These are phyloP conservation scores for Alternaria gansuensis DNA, from an alignment of 2,329 filamentous ascomycete species.

Conservation along the genomic window DNA sequence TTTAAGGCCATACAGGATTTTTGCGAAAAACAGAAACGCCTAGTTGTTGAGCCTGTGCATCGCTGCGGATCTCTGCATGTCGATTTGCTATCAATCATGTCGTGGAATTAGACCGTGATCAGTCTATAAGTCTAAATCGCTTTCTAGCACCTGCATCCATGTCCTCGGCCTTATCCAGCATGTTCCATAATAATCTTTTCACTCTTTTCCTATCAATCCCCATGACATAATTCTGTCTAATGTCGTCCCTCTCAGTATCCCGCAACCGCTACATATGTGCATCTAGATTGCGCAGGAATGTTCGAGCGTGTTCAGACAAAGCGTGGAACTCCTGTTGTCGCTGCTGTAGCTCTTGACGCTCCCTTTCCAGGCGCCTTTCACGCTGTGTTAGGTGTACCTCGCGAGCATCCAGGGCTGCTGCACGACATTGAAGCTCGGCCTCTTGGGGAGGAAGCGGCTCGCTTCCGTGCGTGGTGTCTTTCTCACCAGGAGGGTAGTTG, in stretches of 20 bases:
- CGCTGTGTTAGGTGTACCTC: background rate
- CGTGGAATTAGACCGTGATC: too few relatives aligned
- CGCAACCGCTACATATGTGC: background rate
- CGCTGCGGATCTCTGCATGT: too few relatives aligned
- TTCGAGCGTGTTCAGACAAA: background rate
- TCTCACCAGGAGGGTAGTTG: background rate
- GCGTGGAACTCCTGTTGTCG: background rate
- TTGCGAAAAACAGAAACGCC: too few relatives aligned
- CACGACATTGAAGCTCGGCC: background rate
- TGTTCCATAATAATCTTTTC: too few relatives aligned
- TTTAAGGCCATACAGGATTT: too few relatives aligned
- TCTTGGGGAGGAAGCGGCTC: background rate
- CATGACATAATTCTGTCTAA: background rate
- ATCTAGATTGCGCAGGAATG: background rate
- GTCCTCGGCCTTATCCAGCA: too few relatives aligned
- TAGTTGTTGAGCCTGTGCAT: too few relatives aligned
- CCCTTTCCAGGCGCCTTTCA: background rate
- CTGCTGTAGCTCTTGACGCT: background rate
- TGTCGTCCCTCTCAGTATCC: background rate
- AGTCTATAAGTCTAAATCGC: too few relatives aligned
- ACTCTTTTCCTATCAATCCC: background rate
- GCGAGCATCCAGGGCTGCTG: background rate
- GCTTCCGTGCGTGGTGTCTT: background rate
- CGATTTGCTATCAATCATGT: too few relatives aligned
- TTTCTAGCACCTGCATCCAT: too few relatives aligned